phyloP scores from a whole-genome alignment of 352 stramenopile species.

The Pythium guiyangense region DNA sequence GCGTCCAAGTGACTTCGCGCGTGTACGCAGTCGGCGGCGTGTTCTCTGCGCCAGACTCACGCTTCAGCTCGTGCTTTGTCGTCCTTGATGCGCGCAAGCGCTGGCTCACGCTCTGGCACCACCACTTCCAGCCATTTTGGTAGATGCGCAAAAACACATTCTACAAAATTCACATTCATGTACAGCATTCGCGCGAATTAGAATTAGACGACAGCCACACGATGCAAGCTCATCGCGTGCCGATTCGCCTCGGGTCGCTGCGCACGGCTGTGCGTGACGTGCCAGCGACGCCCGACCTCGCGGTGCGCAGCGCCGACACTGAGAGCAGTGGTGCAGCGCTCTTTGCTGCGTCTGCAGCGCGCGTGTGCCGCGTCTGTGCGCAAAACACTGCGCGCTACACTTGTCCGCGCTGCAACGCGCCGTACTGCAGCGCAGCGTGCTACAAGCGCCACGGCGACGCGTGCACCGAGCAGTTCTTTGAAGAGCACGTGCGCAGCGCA shows the following conservation, averaged over 20 bases:
- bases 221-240: too few species aligned
- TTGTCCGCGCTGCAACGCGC: slow-evolving; percentile 74
- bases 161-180: not conserved
- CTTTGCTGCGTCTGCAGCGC: slow-evolving; percentile 27
- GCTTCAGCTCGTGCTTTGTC: slow-evolving; percentile 67
- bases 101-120: slow-evolving; percentile 58
- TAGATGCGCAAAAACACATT: slow-evolving; percentile 17
- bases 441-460: slow-evolving; percentile 62
- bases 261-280: slow-evolving; percentile 37
- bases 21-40: slow-evolving; percentile 41
- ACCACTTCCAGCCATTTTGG: slow-evolving; percentile 48
- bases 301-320: slow-evolving; percentile 1
- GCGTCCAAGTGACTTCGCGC: slow-evolving; percentile 54
- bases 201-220: too few species aligned
- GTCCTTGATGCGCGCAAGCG: slow-evolving; percentile 64
- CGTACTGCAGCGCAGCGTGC: slow-evolving; percentile 78
- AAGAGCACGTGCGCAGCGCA: slow-evolving; percentile 54
- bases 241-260: slow-evolving; percentile 20
- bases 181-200: too few species aligned
- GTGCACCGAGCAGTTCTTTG: slow-evolving; percentile 82
- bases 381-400: slow-evolving; percentile 62
- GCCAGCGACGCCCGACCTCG: slow-evolving; percentile 1
- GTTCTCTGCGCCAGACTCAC: slow-evolving; percentile 33
- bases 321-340: not conserved
- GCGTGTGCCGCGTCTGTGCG: slow-evolving; percentile 69